phyloP scores from a whole-genome alignment of 2,329 filamentous ascomycete species.

The Passalora sequoiae region DNA sequence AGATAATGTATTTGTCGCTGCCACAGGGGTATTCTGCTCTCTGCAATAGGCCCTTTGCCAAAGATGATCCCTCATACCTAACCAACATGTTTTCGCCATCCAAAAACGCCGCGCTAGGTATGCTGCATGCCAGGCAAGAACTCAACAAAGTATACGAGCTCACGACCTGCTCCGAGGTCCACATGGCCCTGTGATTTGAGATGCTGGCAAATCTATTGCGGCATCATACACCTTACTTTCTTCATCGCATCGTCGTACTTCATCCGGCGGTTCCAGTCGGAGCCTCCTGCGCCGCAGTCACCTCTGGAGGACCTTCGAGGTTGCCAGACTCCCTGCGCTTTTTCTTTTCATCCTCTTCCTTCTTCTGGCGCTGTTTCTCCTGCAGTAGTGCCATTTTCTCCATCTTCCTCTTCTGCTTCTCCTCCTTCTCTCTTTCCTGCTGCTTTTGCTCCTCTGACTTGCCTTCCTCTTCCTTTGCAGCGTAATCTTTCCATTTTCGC shows the following conservation, averaged over 20 bases:
- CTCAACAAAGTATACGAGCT: too few relatives aligned
- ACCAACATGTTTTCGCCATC: neutral
- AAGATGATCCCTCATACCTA: neutral
- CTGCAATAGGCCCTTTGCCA: neutral
- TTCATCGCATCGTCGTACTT: neutral
- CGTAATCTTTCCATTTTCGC: conserved; percentile 92
- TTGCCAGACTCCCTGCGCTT: conserved; percentile 13
- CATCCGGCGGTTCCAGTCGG: neutral
- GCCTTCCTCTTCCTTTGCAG: conserved; percentile 30
- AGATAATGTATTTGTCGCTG: neutral
- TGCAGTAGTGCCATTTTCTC: conserved; percentile 31
- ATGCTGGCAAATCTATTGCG: neutral
- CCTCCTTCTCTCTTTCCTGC: conserved; percentile 28
- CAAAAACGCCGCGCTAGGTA: neutral
- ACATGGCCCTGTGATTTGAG: too few relatives aligned
- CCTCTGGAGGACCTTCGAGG: neutral
- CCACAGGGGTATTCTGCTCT: neutral
- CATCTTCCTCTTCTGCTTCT: conserved; percentile 30
- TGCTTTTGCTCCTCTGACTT: conserved; percentile 35
- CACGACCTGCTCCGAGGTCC: too few relatives aligned
- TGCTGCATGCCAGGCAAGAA: neutral
- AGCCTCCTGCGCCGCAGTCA: neutral
- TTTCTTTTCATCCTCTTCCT: conserved; percentile 24
- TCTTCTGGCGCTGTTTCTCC: conserved; percentile 24
- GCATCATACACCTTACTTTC: neutral